Base-by-base conservation (phyloP, 495 filamentous ascomycete genomes). In the Chaetomium fimeti region DNA sequence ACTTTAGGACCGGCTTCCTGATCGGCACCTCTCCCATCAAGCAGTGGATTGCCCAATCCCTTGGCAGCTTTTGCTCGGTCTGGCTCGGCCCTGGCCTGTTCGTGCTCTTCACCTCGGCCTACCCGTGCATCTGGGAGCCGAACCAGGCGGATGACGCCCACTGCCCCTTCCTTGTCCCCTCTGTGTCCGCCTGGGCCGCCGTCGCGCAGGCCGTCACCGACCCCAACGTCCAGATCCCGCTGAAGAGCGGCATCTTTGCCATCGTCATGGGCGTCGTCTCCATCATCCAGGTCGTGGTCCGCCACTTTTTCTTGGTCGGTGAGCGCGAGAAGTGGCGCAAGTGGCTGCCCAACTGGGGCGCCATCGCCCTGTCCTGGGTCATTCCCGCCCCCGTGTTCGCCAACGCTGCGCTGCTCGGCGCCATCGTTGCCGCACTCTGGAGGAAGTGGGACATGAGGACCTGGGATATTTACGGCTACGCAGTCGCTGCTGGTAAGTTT, bases 321-420 rank as follows among this genome's bases (percentile, higher is more conserved):
- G 45, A 67, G 36, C 72, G 74, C 22, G 73, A 73, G 43, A 86
- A 84, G 76, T 82, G 83, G 65, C 80, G 84, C 51, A 69, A 74
- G 42, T 89, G 81, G 63, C 79, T 88, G 22, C 87, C 87, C 52
- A 89, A 89, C 79, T 87, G 87, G 81, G 85, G 86, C 70, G 85
- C 83, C 25, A 81, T 89, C 48, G 85, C 82, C 9, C 75, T 89
- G 40, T 83, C 87, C 3, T 88, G 87, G 70, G 84, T 88, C 62
- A 74, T 89, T 43, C 73, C 73, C 28, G 70, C 70, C 25, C 69
- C 73, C 32, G 70, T 74, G 32, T 74, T 72, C 67, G 66, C 70
- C 22, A 79, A 76, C 36, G 87, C 87, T 29, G 82, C 86, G 70
- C 71, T 83, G 25, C 79, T 87, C 16, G 87, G 87, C 16, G 82